A percentile compares a stretch with the other conserved stretches of the same genome.
Evolutionary conservation across 2,329 filamentous ascomycete species (phyloP).

Genomic region (Colletotrichum caudatum): DNA sequence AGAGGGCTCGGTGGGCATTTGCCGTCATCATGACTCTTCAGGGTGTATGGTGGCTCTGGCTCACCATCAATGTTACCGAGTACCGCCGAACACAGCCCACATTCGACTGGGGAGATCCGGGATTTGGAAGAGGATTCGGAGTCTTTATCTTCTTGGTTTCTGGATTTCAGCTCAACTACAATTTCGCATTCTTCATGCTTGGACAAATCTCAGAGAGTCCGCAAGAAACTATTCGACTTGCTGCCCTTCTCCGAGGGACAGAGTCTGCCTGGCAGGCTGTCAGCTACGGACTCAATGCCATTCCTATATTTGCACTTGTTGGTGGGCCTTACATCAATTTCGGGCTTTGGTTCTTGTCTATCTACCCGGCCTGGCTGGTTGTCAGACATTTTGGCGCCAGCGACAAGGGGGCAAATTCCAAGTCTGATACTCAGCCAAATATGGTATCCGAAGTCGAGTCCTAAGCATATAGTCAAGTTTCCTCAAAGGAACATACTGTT

Average conservation of each 20-base stretch:
- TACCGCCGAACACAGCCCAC: conserved; percentile 66
- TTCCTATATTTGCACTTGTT: conserved; percentile 70
- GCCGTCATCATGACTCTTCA: conserved; percentile 64
- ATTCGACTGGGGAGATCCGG: conserved; percentile 59
- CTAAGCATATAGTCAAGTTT: neutral
- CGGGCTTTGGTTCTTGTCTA: conserved; percentile 70
- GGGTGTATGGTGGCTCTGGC: conserved; percentile 78
- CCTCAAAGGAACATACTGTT: neutral
- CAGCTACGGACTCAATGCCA: conserved; percentile 73
- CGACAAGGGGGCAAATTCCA: neutral
- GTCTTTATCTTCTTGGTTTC: conserved; percentile 70
- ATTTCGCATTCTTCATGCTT: conserved; percentile 77
- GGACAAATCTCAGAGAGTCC: conserved; percentile 70
- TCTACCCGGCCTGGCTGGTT: conserved; percentile 74
- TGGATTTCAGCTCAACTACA: conserved; percentile 79
- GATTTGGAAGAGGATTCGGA: conserved; percentile 60
- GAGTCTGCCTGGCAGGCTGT: conserved; percentile 78
- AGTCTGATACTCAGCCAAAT: conserved; percentile 13
- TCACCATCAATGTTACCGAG: conserved; percentile 70
- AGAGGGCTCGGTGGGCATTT: conserved; percentile 66
- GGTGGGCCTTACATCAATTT: conserved; percentile 77
- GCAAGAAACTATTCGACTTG: conserved; percentile 72
- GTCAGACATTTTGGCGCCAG: conserved; percentile 14
- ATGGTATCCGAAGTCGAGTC: neutral
- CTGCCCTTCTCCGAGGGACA: conserved; percentile 72